phyloP scores from a whole-genome alignment of 352 stramenopile genomes.

The Globisporangium yorkense region DNA sequence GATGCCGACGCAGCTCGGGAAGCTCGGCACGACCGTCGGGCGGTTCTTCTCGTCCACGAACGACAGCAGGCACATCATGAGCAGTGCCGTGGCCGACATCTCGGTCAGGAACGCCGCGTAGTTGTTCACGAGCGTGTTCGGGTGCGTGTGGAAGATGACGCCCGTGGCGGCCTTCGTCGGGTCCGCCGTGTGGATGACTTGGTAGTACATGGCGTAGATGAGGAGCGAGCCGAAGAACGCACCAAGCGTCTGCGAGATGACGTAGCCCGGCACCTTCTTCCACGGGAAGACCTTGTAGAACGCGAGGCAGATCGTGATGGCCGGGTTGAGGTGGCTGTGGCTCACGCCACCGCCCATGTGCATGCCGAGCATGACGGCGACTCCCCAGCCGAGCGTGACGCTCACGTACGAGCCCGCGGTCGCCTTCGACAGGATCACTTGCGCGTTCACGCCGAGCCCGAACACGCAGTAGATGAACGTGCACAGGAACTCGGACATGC shows the following conservation, averaged over 20 bases:
- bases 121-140: constrained; percentile 16
- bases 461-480: constrained; percentile 29
- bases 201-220: constrained; percentile 25
- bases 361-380: constrained; percentile 34
- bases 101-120: constrained; percentile 23
- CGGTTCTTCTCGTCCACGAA: constrained; percentile 29
- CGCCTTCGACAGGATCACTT: constrained; percentile 16
- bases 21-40: constrained; percentile 13
- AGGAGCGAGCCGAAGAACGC: constrained; percentile 19
- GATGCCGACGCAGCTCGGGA: constrained; percentile 23
- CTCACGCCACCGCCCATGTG: constrained; percentile 26
- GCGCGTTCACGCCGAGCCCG: constrained; percentile 18
- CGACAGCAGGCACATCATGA: constrained; percentile 19
- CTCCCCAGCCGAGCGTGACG: constrained; percentile 28
- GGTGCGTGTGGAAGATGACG: constrained; percentile 27
- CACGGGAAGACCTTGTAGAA: constrained; percentile 20
- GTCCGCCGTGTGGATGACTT: constrained; percentile 16
- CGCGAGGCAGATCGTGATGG: constrained; percentile 25
- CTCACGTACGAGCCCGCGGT: constrained; percentile 15
- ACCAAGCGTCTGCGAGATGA: constrained; percentile 20
- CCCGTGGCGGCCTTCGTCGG: constrained; percentile 10
- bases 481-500: constrained; percentile 28
- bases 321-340: constrained; percentile 31
- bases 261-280: constrained; percentile 14
- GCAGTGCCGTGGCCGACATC: constrained; percentile 14